These are phyloP conservation scores for Avena atlantica DNA, from an alignment of 176 grass and related monocot genomes.

Conservation along the genomic window DNA sequence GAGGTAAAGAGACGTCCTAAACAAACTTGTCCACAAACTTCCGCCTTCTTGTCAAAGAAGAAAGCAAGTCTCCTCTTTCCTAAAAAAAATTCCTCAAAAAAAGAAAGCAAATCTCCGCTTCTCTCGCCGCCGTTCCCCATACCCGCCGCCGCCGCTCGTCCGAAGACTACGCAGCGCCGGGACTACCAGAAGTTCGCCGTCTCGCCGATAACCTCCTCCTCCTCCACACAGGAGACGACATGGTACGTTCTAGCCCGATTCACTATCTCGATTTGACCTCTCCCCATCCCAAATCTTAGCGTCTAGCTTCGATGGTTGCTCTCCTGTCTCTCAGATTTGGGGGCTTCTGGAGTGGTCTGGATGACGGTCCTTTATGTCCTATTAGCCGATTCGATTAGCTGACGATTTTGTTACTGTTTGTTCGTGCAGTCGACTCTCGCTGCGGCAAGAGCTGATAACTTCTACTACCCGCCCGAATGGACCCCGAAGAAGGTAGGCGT, in stretches of 20 bases:
- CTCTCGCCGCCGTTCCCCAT: conserved; percentile 1
- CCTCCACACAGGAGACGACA: conserved; percentile 23
- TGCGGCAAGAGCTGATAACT: conserved; percentile 90
- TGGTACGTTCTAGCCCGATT: conserved; percentile 54
- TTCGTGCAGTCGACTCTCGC: conserved; percentile 77
- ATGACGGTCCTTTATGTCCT: neutral
- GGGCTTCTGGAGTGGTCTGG: neutral
- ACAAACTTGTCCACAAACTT: neutral
- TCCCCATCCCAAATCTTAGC: neutral
- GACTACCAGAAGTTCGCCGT: neutral
- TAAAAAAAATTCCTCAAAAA: neutral
- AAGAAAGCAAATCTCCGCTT: neutral
- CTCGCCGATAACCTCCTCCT: neutral
- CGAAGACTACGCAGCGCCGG: too few species aligned
- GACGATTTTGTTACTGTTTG: conserved; percentile 14
- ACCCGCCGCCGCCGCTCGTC: neutral
- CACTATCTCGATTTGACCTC: neutral
- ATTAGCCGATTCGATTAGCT: neutral
- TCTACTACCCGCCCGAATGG: conserved; percentile 99
- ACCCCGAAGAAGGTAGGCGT: conserved; percentile 79
- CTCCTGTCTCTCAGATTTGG: neutral
- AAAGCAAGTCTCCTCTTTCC: too few species aligned
- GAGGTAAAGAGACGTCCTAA: neutral
- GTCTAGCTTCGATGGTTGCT: neutral
- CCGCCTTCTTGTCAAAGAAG: too few species aligned